Evolutionary conservation across 768 basidiomycete species (phyloP), one percentile per base, ranked within the genome.

Genomic region (Boletus reticulatus): DNA sequence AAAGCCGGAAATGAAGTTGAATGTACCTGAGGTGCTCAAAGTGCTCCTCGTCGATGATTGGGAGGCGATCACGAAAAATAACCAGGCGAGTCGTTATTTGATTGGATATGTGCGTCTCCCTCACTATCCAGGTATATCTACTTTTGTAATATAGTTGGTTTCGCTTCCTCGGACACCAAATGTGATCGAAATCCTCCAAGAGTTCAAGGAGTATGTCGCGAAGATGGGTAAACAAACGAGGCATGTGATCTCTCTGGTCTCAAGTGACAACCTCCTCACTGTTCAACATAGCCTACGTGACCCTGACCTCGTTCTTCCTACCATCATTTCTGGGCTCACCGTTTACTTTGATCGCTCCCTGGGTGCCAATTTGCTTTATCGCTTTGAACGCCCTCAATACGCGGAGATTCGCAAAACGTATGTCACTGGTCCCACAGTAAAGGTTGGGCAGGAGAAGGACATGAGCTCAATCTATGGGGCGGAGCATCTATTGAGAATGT

Each of bases 31-130:
- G 63, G 71, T 81, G n/a, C 79, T 98, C 58, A 98, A 97, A 70
- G 81, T 85, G 31, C 79, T 89, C 45, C 79, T 99, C 37, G 94
- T 98, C 3, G 94, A 98, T 66, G 97, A 98, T 62, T 99, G 97
- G 97, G 96, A 98, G 72, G 84, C 87, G 6, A 86, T 98, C 38
- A 98, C 97, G 50, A 98, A 97, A 76, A 91, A 94, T 68, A 85
- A 86, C 62, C 90, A 94, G 82, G 96, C 89, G 55, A 27, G 73
- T 58, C 39, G 45, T 42, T 17, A 20, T 43, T 39, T 42, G 16
- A 38, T 48, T 39, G 19, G 20, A 47, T 45, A 5, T 46, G 34
- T n/a, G 20, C 32, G 1, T 29, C 47, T 47, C 22, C 19, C 47
- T 62, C 34, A 60, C 7, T 9, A 50, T 39, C 37, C 4, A 12